Base-by-base conservation (phyloP, 2,329 filamentous ascomycete genomes). In the Exophiala spinifera region DNA sequence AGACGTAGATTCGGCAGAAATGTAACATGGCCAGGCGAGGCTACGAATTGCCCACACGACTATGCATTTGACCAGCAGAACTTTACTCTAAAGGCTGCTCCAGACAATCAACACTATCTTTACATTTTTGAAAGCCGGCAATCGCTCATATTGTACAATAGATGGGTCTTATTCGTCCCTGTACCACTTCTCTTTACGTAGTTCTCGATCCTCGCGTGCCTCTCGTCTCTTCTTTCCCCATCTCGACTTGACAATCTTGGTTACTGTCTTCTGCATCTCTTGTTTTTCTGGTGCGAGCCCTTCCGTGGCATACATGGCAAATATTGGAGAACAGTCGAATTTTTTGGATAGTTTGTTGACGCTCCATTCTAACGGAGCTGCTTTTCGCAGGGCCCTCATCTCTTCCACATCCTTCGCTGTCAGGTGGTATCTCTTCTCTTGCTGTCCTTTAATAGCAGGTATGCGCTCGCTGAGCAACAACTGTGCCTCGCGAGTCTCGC, bases 391-490 rank as follows among this genome's bases (percentile, higher is more conserved):
- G 37, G 64, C 64, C 50, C 81, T 73, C 47, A 87, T 86, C 69
- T 86, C 79, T 34, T 75, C 76, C 31, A 87, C 76, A 43, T 87
- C 76, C 33, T 71, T 71, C 44, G 74, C 74, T 14, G 71, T 79
- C 51, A 87, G 70, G 65, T 86, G 81, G 60, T 87, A 85, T 61
- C 79, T 82, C 65, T 85, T 83, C 65, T 80, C 74, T 49, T 78
- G 74, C 3, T 76, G 70, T 5, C 70, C 63, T 50, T 77, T 77
- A 36, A 84, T 70, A 6, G 82, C 68, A 8, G 76, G 70, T 1
- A 14, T 65, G 61, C 25, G 65, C 60, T 50, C 28, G 53, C 47
- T 42, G 52, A 60, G 3, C 64, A 51, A 70, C 60, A 36, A 61
- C 28, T 48, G 58, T 51, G 61, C 55, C 56, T 63, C 28, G 61